Base-by-base conservation (phyloP, 2,329 filamentous ascomycete species). In the Ceratocystis eucalypticola region DNA sequence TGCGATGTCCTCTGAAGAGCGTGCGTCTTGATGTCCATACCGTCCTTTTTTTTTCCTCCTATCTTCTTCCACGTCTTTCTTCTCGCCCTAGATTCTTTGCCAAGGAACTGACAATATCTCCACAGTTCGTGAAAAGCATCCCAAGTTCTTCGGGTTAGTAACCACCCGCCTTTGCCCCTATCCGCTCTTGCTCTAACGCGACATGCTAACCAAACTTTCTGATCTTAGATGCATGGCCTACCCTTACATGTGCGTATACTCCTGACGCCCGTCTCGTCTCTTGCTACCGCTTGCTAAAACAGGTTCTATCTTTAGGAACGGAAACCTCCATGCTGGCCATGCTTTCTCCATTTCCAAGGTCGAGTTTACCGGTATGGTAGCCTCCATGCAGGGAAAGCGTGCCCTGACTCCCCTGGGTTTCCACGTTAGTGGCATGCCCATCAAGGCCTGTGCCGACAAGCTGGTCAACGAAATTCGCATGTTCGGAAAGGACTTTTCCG, bases 361-460 rank as follows among this genome's bases (percentile, higher is more conserved):
- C 71, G 94, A 99, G 77, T 99, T 97, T 76, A 87, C 86, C 67
- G 84, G 88, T 28, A 91, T 93, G 55, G 92, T 91, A 74, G 87
- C 88, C 61, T 83, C 93, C 66, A 95, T 97, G 90, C 85, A 91
- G 75, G 94, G 94, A 73, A 93, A 93, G 80, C 83, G 88, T 65
- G 82, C 87, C 67, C 80, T 97, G 65, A 96, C 94, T 75, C 94
- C 94, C 67, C 87, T 94, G 73, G 94, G 93, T 41, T 99, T 91
- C 79, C 94, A 99, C 80, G 77, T 76, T 78, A 97, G 93, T 0
- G 94, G 94, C 72, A 95, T 99, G 88, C 91, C 92, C 59, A 99
- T 99, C 80, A 96, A 96, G 78, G 92, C 94, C 5, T 95, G 90
- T 73, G 91, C 94, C 65, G 93, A 99, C 80, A 97, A 97, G 80